Percentiles rank a stretch among this genome's conserved stretches.
Conservation (phyloP, 1,284 basidiomycete species). For the Malassezia arunalokei region DNA sequence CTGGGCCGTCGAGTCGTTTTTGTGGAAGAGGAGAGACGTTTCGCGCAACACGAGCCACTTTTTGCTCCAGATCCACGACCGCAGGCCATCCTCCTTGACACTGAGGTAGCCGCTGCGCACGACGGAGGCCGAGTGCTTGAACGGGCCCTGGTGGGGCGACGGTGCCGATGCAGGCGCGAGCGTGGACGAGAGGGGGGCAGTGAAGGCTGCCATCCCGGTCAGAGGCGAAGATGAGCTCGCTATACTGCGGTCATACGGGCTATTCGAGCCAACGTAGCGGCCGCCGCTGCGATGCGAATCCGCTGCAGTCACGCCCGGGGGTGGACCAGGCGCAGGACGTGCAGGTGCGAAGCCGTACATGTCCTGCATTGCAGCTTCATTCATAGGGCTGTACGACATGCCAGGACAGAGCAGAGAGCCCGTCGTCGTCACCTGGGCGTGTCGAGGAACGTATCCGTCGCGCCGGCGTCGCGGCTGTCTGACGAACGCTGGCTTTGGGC, state of each 20-base stretch:
- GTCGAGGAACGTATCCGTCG: neutral
- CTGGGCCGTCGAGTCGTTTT: slow-evolving; percentile 65
- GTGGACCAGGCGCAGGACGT: slow-evolving; percentile 10
- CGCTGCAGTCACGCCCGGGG: neutral
- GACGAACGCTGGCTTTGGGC: neutral
- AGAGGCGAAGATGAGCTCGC: neutral
- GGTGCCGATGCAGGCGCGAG: neutral
- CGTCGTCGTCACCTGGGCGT: neutral
- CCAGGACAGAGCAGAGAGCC: neutral
- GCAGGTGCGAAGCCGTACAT: slow-evolving; percentile 8
- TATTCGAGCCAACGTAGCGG: neutral
- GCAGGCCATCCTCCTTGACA: slow-evolving; percentile 45
- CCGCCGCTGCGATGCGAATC: neutral
- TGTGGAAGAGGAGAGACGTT: slow-evolving; percentile 68
- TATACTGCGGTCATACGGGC: neutral
- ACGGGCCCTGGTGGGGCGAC: neutral
- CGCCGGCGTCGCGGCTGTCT: too few species aligned
- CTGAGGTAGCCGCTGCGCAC: slow-evolving; percentile 43
- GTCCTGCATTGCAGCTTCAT: neutral
- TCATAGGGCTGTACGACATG: neutral
- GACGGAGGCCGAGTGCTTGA: slow-evolving; percentile 11
- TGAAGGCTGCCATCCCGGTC: neutral
- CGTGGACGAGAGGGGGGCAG: neutral
- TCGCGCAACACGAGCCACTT: slow-evolving; percentile 81
- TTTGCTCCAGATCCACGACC: slow-evolving; percentile 82